Evolutionary conservation across 345 rosid genomes (phyloP).

Genomic region (Brassica juncea): DNA sequence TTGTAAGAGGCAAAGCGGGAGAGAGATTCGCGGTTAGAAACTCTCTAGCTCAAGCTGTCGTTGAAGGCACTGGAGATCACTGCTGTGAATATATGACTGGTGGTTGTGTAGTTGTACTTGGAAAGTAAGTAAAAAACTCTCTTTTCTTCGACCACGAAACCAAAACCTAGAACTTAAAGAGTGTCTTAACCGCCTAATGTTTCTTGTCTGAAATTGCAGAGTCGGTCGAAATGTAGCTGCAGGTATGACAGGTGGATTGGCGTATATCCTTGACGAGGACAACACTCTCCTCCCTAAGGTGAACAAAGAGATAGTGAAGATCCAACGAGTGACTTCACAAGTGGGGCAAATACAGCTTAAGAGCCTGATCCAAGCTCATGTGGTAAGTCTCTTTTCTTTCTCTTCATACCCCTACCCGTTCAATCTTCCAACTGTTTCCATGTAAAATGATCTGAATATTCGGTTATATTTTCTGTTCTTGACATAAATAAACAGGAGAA

Average conservation of each 20-base stretch:
- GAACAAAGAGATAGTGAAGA: constrained; percentile 90
- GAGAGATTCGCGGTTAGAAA: constrained; percentile 98
- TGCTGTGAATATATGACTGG: constrained; percentile 99
- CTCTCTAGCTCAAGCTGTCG: constrained; percentile 93
- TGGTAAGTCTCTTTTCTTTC: constrained; percentile 46
- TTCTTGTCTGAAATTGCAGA: constrained; percentile 49
- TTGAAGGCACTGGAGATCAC: constrained; percentile 99
- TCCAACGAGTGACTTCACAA: constrained; percentile 84
- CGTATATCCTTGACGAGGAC: constrained; percentile 90
- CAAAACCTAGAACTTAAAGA: background rate
- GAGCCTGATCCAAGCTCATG: constrained; percentile 84
- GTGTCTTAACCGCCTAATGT: background rate
- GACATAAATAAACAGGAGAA: constrained; percentile 54
- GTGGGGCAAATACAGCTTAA: constrained; percentile 94
- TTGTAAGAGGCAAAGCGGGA: constrained; percentile 94
- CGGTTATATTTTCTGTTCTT: background rate
- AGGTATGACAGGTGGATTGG: constrained; percentile 99
- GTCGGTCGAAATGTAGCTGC: constrained; percentile 99
- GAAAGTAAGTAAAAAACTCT: constrained; percentile 68
- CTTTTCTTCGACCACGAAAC: background rate
- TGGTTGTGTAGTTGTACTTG: constrained; percentile 93
- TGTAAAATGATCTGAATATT: constrained; percentile 4
- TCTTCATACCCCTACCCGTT: background rate
- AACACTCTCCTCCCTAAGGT: constrained; percentile 87
- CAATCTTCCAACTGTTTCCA: background rate